Base-by-base conservation (phyloP, 345 rosid species). In the Camelina hispida region DNA sequence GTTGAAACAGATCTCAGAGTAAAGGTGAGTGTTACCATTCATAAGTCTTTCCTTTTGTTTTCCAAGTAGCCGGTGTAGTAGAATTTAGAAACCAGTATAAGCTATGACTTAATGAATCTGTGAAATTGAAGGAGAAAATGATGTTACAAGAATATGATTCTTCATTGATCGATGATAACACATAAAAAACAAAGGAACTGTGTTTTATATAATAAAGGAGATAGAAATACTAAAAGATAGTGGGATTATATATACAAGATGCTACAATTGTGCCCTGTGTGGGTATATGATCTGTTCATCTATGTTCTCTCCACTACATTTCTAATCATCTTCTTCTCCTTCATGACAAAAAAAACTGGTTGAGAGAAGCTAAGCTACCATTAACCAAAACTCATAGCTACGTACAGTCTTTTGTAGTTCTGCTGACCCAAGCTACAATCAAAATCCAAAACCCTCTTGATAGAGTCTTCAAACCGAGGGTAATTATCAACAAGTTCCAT, bases 101-200 rank as follows among this genome's bases (percentile, higher is more conserved):
- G 35, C 13, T 16, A 54, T 25, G 35, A 54, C 25, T 20, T 30
- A n/a, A 2, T 14, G 9, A 12, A 6, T 52, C 30, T 52, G 56
- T 10, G 30, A 4, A 42, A 42, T 18, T 3, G 10, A 55, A 42
- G 2, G 28, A 68, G 37, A 28, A 52, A 52, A 52, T 52, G 8
- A 18, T 20, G 28, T 47, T 20, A n/a, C 4, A 13, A 57, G 23
- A 57, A 18, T 8, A 57, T 17, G 56, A 69, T 44, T 58, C 20
- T 16, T 57, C 74, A 46, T 57, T 42, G 32, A 70, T 69, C 28
- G 34, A 70, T 57, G 74, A 46, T 15, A 14, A 28, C 38, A 28
- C 11, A 9, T 3, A n/a, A 47, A 57, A 57, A 32, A 57, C 22
- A 32, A 32, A 56, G 6, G 6, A 15, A 15, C 11, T 7, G 11